A percentile compares a stretch with the other conserved stretches of the same genome.
phyloP scores from a whole-genome alignment of 306 rosid species.

The Inga leiocalycina region DNA sequence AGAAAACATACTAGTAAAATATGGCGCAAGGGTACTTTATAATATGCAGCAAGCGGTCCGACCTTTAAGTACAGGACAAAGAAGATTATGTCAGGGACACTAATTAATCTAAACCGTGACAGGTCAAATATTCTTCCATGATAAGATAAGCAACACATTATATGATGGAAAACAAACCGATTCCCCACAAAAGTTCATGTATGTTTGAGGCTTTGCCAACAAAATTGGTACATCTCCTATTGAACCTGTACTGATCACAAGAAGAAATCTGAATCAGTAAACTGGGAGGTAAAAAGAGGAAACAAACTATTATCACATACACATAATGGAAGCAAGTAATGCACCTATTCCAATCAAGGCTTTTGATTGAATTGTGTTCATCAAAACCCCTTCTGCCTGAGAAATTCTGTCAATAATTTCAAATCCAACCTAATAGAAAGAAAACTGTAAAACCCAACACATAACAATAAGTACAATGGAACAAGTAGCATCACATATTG shows the following conservation, averaged over 20 bases:
- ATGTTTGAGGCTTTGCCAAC: constrained; percentile 90
- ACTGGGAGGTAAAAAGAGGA: background rate
- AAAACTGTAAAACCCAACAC: constrained; percentile 23
- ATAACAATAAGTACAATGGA: constrained; percentile 1
- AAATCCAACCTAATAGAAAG: constrained; percentile 73
- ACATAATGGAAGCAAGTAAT: constrained; percentile 28
- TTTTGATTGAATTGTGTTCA: constrained; percentile 93
- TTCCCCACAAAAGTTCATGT: constrained; percentile 92
- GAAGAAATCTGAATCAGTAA: constrained; percentile 34
- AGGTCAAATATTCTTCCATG: background rate
- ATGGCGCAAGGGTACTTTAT: constrained; percentile 90
- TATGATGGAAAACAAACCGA: constrained; percentile 61
- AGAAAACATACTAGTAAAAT: constrained; percentile 64
- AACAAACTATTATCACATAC: background rate
- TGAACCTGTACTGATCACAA: constrained; percentile 69
- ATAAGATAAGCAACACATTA: background rate
- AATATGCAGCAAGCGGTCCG: constrained; percentile 93
- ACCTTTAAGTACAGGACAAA: constrained; percentile 51
- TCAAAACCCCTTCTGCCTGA: constrained; percentile 63
- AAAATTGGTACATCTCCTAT: constrained; percentile 89
- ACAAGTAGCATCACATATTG: constrained; percentile 8
- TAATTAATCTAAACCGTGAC: constrained; percentile 1
- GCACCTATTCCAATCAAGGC: constrained; percentile 88
- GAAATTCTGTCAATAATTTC: constrained; percentile 78
- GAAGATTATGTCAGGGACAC: constrained; percentile 29